Evolutionary conservation across 805 yeast species (phyloP).

Genomic region (Cyberlindnera samutprakarnensis): DNA sequence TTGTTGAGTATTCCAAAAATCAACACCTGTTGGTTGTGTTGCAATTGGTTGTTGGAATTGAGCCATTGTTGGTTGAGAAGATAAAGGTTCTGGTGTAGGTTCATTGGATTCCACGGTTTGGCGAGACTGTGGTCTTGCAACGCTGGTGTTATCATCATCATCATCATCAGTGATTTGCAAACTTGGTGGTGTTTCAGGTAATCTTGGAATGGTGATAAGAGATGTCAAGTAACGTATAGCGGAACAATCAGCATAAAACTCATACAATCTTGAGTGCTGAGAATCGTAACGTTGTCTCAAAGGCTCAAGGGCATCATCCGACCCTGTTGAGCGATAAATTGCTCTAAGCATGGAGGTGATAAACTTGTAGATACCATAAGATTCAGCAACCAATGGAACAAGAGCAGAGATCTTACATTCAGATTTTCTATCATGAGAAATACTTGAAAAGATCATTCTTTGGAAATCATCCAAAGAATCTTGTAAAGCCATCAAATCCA

Average conservation of each 20-base stretch:
- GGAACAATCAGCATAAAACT: constrained; percentile 86
- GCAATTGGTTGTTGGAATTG: constrained; percentile 32
- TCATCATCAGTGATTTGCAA: constrained; percentile 22
- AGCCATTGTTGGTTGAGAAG: constrained; percentile 35
- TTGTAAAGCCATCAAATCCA: constrained; percentile 80
- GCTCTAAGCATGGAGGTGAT: constrained; percentile 87
- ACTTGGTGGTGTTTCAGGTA: constrained; percentile 31
- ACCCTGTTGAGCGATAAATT: constrained; percentile 64
- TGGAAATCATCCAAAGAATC: constrained; percentile 77
- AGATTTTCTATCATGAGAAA: constrained; percentile 48
- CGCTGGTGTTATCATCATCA: constrained; percentile 6
- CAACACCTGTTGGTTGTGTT: constrained; percentile 50
- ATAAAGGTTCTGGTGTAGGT: constrained; percentile 33
- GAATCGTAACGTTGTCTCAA: constrained; percentile 62
- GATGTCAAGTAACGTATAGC: constrained; percentile 75
- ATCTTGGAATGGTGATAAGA: constrained; percentile 66
- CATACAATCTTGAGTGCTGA: constrained; percentile 53
- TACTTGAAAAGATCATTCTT: constrained; percentile 63
- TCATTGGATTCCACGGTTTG: constrained; percentile 10
- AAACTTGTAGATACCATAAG: constrained; percentile 89
- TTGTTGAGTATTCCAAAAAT: constrained; percentile 39
- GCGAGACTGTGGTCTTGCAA: constrained; percentile 18
- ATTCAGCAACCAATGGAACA: constrained; percentile 85
- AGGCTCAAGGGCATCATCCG: constrained; percentile 70
- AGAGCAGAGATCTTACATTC: constrained; percentile 82